A percentile compares a stretch with the other conserved stretches of the same genome.
These are phyloP conservation scores for Tritrichomonas musculus DNA, from an alignment of 208 protist species.

Conservation along the genomic window DNA sequence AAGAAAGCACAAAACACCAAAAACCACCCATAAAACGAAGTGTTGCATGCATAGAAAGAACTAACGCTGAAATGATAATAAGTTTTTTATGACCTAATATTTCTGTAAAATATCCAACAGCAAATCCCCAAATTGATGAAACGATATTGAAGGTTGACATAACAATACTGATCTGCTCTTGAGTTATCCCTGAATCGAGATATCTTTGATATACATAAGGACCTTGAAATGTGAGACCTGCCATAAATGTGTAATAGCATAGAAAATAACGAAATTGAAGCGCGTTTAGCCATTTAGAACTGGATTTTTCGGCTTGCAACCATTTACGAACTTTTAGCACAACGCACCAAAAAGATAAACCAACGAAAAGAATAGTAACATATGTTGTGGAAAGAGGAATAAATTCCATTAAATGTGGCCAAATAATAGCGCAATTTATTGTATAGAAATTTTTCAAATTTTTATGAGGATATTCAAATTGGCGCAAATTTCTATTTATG, in stretches of 20 bases:
- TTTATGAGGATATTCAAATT: too few species aligned
- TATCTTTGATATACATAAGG: not conserved
- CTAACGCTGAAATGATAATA: not conserved
- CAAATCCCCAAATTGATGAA: conserved; percentile 14
- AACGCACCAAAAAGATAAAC: too few species aligned
- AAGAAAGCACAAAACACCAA: not conserved
- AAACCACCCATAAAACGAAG: not conserved
- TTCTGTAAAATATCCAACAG: not conserved
- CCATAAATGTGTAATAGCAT: not conserved
- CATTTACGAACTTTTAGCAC: not conserved
- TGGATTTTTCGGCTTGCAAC: not conserved
- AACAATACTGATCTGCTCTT: not conserved
- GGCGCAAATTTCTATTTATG: too few species aligned
- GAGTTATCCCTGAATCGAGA: not conserved
- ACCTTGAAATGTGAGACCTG: not conserved
- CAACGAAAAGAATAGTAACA: not conserved
- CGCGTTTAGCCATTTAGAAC: not conserved
- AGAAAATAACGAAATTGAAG: conserved; percentile 2
- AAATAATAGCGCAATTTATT: too few species aligned
- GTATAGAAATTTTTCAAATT: too few species aligned
- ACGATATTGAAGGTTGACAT: conserved; percentile 27
- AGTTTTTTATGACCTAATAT: not conserved
- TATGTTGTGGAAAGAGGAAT: too few species aligned
- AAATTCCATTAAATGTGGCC: too few species aligned
- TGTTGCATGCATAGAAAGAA: not conserved